Evolutionary conservation across 176 grass and related monocot species (phyloP).

Genomic region (Bolboschoenus planiculmis): DNA sequence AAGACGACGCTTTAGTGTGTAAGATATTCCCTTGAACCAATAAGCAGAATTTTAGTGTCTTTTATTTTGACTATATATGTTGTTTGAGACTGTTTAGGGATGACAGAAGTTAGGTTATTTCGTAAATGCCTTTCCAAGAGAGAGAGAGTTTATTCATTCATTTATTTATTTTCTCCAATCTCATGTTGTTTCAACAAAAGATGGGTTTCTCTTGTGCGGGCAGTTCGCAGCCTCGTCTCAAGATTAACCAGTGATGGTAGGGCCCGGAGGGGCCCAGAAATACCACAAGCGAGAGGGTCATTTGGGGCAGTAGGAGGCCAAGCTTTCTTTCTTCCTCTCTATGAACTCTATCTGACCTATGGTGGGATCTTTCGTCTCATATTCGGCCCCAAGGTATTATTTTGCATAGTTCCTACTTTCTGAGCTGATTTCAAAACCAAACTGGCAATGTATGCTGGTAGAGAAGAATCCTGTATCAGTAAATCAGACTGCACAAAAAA

Average conservation of each 20-base stretch:
- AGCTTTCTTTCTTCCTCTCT: conserved; percentile 88
- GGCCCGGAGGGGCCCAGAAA: conserved; percentile 29
- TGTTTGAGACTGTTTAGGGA: neutral
- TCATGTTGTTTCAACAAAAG: conserved; percentile 31
- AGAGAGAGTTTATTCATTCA: too few species aligned
- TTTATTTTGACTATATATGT: neutral
- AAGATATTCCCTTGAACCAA: neutral
- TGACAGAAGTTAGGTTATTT: neutral
- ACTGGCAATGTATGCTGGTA: neutral
- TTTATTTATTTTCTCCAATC: conserved; percentile 4
- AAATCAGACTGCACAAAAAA: neutral
- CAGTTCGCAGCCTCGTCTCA: conserved; percentile 39
- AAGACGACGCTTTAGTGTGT: neutral
- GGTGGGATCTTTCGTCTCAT: conserved; percentile 95
- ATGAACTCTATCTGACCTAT: conserved; percentile 82
- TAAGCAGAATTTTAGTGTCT: neutral
- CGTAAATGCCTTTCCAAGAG: neutral
- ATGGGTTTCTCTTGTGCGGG: conserved; percentile 41
- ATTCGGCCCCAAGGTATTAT: conserved; percentile 74
- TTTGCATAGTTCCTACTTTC: neutral
- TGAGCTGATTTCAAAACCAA: neutral
- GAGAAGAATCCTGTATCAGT: neutral
- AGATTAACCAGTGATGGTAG: conserved; percentile 26
- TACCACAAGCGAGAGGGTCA: conserved; percentile 69
- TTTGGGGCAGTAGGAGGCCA: conserved; percentile 38